Evolutionary conservation across 2,329 filamentous ascomycete genomes (phyloP), one percentile per base, ranked within the genome.

Genomic region (Aspergillus pseudonomiae): DNA sequence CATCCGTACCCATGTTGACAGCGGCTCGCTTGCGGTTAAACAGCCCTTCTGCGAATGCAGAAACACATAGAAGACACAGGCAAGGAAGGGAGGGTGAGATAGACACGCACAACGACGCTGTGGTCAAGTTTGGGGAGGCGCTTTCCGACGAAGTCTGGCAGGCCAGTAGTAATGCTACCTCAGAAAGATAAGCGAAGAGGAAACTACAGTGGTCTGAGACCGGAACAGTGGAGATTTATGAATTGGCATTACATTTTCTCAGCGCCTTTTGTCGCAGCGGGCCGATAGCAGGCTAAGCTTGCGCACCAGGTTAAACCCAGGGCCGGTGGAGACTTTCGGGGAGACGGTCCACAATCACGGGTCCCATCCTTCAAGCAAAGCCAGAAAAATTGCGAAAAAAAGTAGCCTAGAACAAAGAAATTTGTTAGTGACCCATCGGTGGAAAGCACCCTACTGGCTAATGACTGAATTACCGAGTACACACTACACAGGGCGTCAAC

Each of bases 1-100:
- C 39, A 71, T 73, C 67, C 63, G 67, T 60, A 16, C 63, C 63
- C 67, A 69, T 69, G 52, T 65, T 58, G 60, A 28, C 48, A 43
- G 39, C 34, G 45, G 46, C 14, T 30, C 19, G 3, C 16, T 36
- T 36, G 32, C 10, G 52, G 52, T 54, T 19, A 54, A 30, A 36
- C 9, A 21, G 32, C 12, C 28, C n/a, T 54, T 36, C 32, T 36
- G 52, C 52, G 32, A 55, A 19, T 26, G 32, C 32, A 55, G 52
- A 26, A 24, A 41, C 39, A 26, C 32, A 21, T 55, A 39, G 14
- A 55, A 24, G n/a, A n/a, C 28, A 26, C 52, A 41, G 39, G 26
- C 2, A 39, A n/a, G 34, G 12, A 55, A n/a, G 12, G n/a, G 14
- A 36, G 52, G n/a, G 14, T 32, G 26, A 26, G 21, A 55, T 9